Percentiles rank a stretch among this genome's conserved stretches.
phyloP scores from a whole-genome alignment of 2,329 filamentous ascomycete species.

The Raffaelea arxii region DNA sequence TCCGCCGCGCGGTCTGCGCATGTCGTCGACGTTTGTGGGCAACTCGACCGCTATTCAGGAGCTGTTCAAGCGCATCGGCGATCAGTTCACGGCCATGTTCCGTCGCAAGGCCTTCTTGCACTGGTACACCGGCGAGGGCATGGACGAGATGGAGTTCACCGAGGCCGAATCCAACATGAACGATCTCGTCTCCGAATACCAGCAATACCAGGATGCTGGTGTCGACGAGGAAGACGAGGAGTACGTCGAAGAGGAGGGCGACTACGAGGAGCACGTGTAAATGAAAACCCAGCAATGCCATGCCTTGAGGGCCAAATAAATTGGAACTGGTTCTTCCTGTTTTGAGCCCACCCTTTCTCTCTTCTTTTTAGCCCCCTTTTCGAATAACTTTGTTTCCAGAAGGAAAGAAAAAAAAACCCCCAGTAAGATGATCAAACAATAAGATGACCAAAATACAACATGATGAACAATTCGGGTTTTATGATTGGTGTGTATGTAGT shows the following conservation, averaged over 20 bases:
- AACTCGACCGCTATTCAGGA: constrained; percentile 99
- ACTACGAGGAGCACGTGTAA: constrained; percentile 52
- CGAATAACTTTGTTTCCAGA: no score
- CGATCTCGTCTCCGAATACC: constrained; percentile 98
- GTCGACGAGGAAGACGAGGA: constrained; percentile 97
- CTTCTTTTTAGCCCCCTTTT: background rate
- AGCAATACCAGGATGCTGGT: constrained; percentile 99
- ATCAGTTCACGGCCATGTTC: constrained; percentile 99
- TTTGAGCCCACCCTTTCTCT: background rate
- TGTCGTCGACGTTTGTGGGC: constrained; percentile 98
- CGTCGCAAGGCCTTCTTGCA: constrained; percentile 99
- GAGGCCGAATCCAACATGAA: constrained; percentile 99
- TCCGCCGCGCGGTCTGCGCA: constrained; percentile 93
- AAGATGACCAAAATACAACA: background rate
- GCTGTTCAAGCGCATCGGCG: constrained; percentile 99
- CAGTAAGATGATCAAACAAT: background rate
- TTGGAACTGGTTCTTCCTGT: background rate
- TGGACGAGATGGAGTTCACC: constrained; percentile 99
- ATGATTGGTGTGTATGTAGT: no score
- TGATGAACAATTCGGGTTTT: no score
- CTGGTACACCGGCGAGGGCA: constrained; percentile 99
- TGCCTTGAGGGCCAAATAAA: no score
- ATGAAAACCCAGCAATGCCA: background rate
- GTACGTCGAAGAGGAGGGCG: constrained; percentile 75
- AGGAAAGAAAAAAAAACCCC: background rate